Evolutionary conservation across 441 rosid genomes (phyloP).

Genomic region (Corymbia citriodora): DNA sequence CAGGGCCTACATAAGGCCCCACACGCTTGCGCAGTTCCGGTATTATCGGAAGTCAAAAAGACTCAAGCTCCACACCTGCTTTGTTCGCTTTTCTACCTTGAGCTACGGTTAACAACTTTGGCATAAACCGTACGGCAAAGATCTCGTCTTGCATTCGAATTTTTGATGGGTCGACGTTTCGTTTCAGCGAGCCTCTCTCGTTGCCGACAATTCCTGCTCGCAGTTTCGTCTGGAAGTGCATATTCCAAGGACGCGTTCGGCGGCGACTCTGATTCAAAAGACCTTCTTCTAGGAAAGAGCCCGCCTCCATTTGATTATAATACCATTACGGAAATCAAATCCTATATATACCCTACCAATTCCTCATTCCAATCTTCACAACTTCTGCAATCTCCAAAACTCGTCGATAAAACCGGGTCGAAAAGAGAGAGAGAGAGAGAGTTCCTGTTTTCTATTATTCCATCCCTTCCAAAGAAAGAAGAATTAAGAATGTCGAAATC

Average conservation of each 20-base stretch:
- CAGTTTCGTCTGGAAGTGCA: background rate
- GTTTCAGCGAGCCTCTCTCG: background rate
- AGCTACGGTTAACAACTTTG: too few species aligned
- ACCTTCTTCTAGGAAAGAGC: background rate
- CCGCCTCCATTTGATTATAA: background rate
- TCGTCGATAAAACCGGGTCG: background rate
- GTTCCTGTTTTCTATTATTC: background rate
- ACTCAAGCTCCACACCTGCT: background rate
- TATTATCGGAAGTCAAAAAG: background rate
- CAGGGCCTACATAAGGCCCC: background rate
- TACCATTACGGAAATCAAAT: background rate
- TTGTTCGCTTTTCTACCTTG: background rate
- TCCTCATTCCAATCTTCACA: background rate
- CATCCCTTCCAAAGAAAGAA: background rate
- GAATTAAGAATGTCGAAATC: background rate
- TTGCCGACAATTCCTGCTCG: background rate
- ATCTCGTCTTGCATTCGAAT: background rate
- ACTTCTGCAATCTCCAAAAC: background rate
- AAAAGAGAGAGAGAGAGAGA: background rate
- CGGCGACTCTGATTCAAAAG: background rate
- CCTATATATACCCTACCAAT: background rate
- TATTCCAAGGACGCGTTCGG: background rate
- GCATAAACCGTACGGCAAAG: background rate
- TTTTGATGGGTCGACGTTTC: background rate
- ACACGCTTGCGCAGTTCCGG: background rate